phyloP scores from a whole-genome alignment of 129 eudicot genomes.

The Ambrosia artemisiifolia region DNA sequence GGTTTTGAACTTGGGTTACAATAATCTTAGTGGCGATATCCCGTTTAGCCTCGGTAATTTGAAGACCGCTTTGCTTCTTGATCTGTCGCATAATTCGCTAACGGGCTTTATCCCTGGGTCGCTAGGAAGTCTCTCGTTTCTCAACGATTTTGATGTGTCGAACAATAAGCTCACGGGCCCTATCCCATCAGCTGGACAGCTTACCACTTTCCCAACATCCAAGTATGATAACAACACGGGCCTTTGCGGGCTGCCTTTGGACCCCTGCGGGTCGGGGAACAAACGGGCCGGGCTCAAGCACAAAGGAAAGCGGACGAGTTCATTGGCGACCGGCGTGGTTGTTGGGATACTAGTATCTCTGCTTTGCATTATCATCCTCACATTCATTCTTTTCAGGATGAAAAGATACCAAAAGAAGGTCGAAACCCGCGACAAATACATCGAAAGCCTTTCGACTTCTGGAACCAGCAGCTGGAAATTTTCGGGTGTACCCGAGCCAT shows the following conservation, averaged over 20 bases:
- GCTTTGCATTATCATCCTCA: conserved; percentile 40
- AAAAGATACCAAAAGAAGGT: conserved; percentile 44
- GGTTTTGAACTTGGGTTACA: conserved; percentile 74
- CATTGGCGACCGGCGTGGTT: conserved; percentile 58
- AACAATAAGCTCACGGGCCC: conserved; percentile 70
- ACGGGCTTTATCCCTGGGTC: conserved; percentile 76
- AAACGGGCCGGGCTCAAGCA: conserved; percentile 14
- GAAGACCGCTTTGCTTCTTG: conserved; percentile 61
- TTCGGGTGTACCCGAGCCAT: conserved; percentile 86
- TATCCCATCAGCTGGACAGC: conserved; percentile 80
- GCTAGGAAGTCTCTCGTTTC: conserved; percentile 71
- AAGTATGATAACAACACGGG: conserved; percentile 73
- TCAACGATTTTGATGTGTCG: conserved; percentile 81
- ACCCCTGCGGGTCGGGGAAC: conserved; percentile 53
- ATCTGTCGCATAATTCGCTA: conserved; percentile 63
- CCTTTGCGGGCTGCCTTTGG: conserved; percentile 81
- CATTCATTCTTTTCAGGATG: conserved; percentile 52
- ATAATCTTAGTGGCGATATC: conserved; percentile 57
- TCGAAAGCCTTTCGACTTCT: conserved; percentile 84
- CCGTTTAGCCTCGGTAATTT: conserved; percentile 70
- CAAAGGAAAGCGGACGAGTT: conserved; percentile 27
- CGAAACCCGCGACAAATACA: conserved; percentile 64
- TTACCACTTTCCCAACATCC: conserved; percentile 73
- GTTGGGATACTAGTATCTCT: conserved; percentile 62
- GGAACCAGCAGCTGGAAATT: conserved; percentile 90